Evolutionary conservation across 2,329 filamentous ascomycete genomes (phyloP), one percentile per base, ranked within the genome.

Genomic region (Colletotrichum cordylinicola): DNA sequence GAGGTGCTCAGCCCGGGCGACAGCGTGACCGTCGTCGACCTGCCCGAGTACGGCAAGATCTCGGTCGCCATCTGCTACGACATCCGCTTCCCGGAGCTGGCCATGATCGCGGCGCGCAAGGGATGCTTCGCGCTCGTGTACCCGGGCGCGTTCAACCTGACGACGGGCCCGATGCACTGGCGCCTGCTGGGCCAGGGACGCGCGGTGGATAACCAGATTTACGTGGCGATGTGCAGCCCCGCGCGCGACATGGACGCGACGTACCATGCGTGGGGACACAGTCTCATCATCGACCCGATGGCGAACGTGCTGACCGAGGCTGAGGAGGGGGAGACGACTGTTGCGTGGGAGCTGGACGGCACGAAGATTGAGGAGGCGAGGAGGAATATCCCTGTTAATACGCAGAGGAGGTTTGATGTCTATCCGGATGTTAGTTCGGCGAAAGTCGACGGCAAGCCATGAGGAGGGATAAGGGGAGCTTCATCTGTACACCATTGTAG

Each of bases 61-160:
- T 96, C 92, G 6, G 88, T 99, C 6, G 96, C 95, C 37, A 98
- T 99, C 83, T 99, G 97, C 90, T 99, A 99, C 87, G 97, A 99
- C 85, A 92, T 99, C 71, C 95, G 97, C 55, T 99, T 99, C 87
- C 96, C 97, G 0, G 97, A 98, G 86, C 89, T 98, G 13, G 97
- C 96, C 4, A 97, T 92, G 83, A 93, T 98, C 72, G 96, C 96
- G 0, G 95, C 96, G 24, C 90, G 97, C 37, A 92, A 93, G 79
- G 96, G 94, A n/a, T 94, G 93, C 74, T 99, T 99, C 84, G 90
- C 95, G 61, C 91, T 98, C 70, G 84, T 98, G 21, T 98, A 98
- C 85, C 97, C 97, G 0, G 97, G 96, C n/a, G 97, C 97, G 1
- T 99, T 99, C 89, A 99, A 98, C 85, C 89, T 94, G 76, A 98